Evolutionary conservation across 305 asterid species (phyloP), one percentile per base, ranked within the genome.

Genomic region (Lippia alba): DNA sequence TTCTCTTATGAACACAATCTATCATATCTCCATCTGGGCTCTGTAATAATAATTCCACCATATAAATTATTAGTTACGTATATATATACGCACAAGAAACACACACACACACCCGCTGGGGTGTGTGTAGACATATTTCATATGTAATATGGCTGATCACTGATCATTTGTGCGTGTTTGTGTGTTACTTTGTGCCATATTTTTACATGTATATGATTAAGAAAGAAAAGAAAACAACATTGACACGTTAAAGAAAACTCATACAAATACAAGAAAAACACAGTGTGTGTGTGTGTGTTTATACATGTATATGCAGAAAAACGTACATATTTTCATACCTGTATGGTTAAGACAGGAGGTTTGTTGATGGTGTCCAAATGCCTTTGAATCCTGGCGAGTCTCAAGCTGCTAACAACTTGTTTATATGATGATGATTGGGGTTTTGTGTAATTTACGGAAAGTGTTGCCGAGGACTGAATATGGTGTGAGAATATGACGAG

Each of bases 11-110:
- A 65, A 91, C 94, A 81, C 98, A 93, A 32, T 93, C 98, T 57
- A 93, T 93, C 16, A 93, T 72, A 81, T 93, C 98, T 76, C 97
- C 98, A 87, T 93, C 97, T 57, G 98, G 91, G 89, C 98, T 93
- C 98, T 93, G 85, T 36, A 36, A 11, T 8, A 4, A 4, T 1
- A 44, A 44, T 10, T 14, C 49, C 49, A 44, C 41, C 9, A 36
- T 9, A 39, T 9, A 39, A 1, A 39, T 39, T 5, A 39, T 9
- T 1, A 1, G 4, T 5, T 5, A 39, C n/a, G 10, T 39, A 9
- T 39, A 1, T 7, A 39, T 39, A 39, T 9, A 39, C 5, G 4
- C 10, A 39, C 45, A 44, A 11, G 12, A 44, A 44, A 44, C 40
- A 11, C 15, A 12, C 7, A 46, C 19, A 46, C 49, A 44, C 49